A percentile compares a stretch with the other conserved stretches of the same genome.
Conservation (phyloP, 306 rosid species). For the Pterocarpus santalinus region DNA sequence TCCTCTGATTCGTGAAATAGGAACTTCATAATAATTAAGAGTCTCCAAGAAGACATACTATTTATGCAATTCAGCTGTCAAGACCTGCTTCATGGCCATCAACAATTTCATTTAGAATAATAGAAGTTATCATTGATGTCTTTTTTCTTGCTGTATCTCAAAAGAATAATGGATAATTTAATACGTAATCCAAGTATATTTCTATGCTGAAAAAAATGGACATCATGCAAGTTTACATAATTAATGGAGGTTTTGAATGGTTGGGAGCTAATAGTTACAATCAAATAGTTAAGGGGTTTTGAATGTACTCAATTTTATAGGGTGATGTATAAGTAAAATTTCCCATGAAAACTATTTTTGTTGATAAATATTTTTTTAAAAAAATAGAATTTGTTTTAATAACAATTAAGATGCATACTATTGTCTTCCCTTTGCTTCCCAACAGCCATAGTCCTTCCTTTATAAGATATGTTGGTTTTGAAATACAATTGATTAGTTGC, state of each 20-base stretch:
- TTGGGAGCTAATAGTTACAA: conserved; percentile 20
- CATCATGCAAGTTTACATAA: not conserved
- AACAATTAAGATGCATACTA: not conserved
- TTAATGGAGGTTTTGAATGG: not conserved
- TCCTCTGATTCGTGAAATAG: not conserved
- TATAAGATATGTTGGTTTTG: not conserved
- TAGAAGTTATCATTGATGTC: not conserved
- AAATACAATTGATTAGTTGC: not conserved
- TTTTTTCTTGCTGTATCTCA: not conserved
- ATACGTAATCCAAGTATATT: not conserved
- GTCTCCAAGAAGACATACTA: not conserved
- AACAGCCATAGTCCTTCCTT: not conserved
- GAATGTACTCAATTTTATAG: not conserved
- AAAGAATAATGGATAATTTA: not conserved
- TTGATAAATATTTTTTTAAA: not conserved
- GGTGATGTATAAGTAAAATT: not conserved
- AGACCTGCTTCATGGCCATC: not conserved
- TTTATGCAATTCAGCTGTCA: conserved; percentile 3
- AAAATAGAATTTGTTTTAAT: not conserved
- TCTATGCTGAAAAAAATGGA: not conserved
- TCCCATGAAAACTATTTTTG: not conserved
- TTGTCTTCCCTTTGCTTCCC: not conserved
- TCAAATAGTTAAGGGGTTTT: not conserved
- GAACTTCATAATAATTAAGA: not conserved
- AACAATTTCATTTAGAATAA: not conserved